Base-by-base conservation (phyloP, 2,329 filamentous ascomycete species). In the Xylariomycetidae sp. region DNA sequence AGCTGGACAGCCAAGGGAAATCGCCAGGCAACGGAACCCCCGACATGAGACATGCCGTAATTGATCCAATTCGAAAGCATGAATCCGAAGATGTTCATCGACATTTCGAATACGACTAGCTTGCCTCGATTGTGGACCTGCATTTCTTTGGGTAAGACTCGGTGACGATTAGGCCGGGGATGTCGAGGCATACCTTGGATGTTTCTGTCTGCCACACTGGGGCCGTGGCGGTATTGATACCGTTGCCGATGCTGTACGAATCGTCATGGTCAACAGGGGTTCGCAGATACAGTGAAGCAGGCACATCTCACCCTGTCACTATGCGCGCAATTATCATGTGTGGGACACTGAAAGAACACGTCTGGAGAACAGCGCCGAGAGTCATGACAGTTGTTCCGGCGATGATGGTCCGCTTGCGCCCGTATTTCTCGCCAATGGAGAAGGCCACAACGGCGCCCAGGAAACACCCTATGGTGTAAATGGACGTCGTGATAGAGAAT, bases 401-500 rank as follows among this genome's bases (percentile, higher is more conserved):
- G 20, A 64, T 49, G 14, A 71, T 61, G 9, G 62, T 64, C 17
- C 52, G 56, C 37, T 61, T 59, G 16, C 69, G 62, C 7, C 69
- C 69, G 8, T 70, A 56, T 3, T 31, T 42, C 36, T 71, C 68
- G 14, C 67, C 67, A 29, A 64, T 44, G n/a, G 42, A 54, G 27
- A 67, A 52, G 2, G 59, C 56, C 4, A 58, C 53, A 4, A 51
- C 38, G 18, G 42, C 76, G 2, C 66, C 66, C 2, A 65, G 31
- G 36, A 70, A 59, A 36, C 60, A 65, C 4, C 67, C 66, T 10
- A 70, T 44, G 8, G 59, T 61, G 25, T 63, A 63, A 27, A 56
- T 58, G 0, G 58, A 72, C 0, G 71, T 74, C n/a, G 76, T 66
- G 0, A 71, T 74, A 3, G 59, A 54, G 4, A 50, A 33, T 3